Evolutionary conservation across 208 protist genomes (phyloP), one percentile per base, ranked within the genome.

Genomic region (Trypanosoma boissoni): DNA sequence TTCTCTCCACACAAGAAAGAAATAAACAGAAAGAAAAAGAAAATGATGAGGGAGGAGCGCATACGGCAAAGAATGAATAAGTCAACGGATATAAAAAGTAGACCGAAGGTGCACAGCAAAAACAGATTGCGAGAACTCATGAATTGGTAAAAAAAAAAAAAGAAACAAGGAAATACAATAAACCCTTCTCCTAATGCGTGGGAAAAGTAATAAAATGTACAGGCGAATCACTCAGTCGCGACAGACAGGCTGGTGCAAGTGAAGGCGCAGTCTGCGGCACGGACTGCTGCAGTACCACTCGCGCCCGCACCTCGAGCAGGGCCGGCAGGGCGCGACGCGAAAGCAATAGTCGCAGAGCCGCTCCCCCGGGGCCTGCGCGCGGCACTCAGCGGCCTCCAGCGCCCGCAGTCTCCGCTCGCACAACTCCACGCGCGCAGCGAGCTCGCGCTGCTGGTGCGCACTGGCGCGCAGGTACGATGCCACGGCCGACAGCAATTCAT

Each of bases 211-310:
- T 37, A 3, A n/a, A 16, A 10, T 6, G n/a, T 36, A 53, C 8
- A 10, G 48, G 12, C 10, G 48, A 21, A 32, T 10, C 7, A 53
- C 10, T 32, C 27, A 27, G 0, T 53, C 9, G 8, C 54, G 32
- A 58, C 82, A 89, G n/a, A 78, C 58, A 14, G 70, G 32, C 4
- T 50, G 57, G 54, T 89, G 82, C 4, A 62, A 42, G 52, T 68
- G 48, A 9, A 42, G n/a, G 24, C 83, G 76, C n/a, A 91, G 56
- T 10, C 69, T 60, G 41, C 75, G 66, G 43, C 83, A 91, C 18
- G 44, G 58, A 27, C 57, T 69, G 39, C 83, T 87, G 56, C 83
- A 91, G 57, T 91, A 91, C 79, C 79, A 91, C 72, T 91, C 83
- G 6, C 68, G 66, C 2, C 70, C 58, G 45, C 83, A 91, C 0